phyloP scores from a whole-genome alignment of 1,284 basidiomycete species.

The Boletellus deceptivus region DNA sequence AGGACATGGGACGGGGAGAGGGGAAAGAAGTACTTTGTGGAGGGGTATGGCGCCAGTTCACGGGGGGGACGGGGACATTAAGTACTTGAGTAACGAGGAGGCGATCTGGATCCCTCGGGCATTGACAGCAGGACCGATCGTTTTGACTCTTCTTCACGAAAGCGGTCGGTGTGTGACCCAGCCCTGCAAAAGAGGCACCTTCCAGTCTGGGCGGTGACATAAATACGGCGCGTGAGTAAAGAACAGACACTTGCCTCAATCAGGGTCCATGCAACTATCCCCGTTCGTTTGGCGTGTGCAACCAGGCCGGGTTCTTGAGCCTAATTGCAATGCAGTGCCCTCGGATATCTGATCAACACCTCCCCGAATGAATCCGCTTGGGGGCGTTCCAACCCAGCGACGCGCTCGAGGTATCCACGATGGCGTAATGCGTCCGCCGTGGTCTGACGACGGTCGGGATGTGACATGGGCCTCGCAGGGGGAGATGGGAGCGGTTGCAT shows the following conservation, averaged over 20 bases:
- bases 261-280: slow-evolving; percentile 22
- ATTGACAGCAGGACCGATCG: slow-evolving; percentile 34
- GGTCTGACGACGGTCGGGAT: slow-evolving; percentile 1
- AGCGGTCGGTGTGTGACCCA: slow-evolving; percentile 35
- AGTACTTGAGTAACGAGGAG: slow-evolving; percentile 35
- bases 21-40: slow-evolving; percentile 34
- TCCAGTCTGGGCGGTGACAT: slow-evolving; percentile 39
- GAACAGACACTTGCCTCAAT: slow-evolving; percentile 27
- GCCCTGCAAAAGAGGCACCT: slow-evolving; percentile 30
- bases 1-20: slow-evolving; percentile 33
- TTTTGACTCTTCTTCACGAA: slow-evolving; percentile 35
- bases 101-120: slow-evolving; percentile 37
- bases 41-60: slow-evolving; percentile 27
- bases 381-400: slow-evolving; percentile 31
- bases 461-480: slow-evolving; percentile 10
- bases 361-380: slow-evolving; percentile 27
- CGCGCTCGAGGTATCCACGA: not conserved
- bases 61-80: slow-evolving; percentile 33
- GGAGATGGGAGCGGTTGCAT: slow-evolving; percentile 14
- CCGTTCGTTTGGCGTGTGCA: slow-evolving; percentile 18
- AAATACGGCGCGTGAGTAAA: slow-evolving; percentile 37
- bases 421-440: slow-evolving; percentile 5
- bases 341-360: slow-evolving; percentile 38
- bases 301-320: slow-evolving; percentile 29
- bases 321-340: slow-evolving; percentile 39